Evolutionary conservation across 441 rosid species (phyloP), one percentile per base, ranked within the genome.

Genomic region (Adansonia grandidieri): DNA sequence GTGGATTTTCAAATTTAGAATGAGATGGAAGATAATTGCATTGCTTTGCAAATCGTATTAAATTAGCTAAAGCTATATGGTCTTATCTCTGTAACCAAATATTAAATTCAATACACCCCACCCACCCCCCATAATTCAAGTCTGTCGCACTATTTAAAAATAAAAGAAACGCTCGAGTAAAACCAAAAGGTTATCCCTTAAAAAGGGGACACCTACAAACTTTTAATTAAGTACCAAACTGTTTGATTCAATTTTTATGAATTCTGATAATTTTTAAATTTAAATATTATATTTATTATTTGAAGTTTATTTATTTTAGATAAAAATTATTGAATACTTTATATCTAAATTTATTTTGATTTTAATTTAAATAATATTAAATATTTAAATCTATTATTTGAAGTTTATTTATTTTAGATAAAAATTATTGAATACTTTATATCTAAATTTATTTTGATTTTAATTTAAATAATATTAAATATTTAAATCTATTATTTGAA

Each of bases 31-130:
- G 19, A 20, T 44, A 53, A 45, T n/a, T 9, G 11, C 19, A 50
- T 32, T 70, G 73, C 60, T 50, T 70, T 24, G 44, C 14, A 50
- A 70, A 6, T 70, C 19, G 42, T 24, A 50, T 50, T 71, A 51
- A 70, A 51, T 14, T 51, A 71, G 47, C 47, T 17, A 28, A 51
- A 71, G 61, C 62, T 28, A 32, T 14, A 53, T 28, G 74, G 2
- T 28, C 47, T 71, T 71, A 71, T 71, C 74, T 51, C 74, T 71
- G 15, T 51, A 51, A 15, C 15, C 24, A 71, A 71, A 51, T 71
- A 28, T 71, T 71, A 51, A 71, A 71, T 15, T 32, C 74, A 15
- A n/a, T 24, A 9, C 37, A 32, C 37, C 37, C 37, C 37, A 32
- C 37, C 37, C 37, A 32, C 37, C 17, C 19, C 66, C 66, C 42